These are phyloP conservation scores for Plicaturopsis crispa DNA, from an alignment of 768 basidiomycete species.

Conservation along the genomic window DNA sequence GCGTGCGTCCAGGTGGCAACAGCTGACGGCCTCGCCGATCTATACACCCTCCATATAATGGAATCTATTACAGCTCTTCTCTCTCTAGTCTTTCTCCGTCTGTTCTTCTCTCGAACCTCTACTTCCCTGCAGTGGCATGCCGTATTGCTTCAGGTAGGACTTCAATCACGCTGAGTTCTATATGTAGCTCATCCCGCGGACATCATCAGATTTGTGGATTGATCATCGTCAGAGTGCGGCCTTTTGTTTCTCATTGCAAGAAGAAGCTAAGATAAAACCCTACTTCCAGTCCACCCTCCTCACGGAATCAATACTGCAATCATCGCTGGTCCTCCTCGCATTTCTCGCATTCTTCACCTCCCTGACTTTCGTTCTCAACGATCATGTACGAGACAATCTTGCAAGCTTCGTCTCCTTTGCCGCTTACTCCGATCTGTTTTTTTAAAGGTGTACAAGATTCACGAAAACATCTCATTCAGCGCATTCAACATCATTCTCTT, in stretches of 20 bases:
- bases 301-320: slow-evolving; percentile 2
- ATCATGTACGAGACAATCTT: slow-evolving; percentile 12
- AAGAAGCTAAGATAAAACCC: slow-evolving; percentile 4
- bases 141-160: slow-evolving; percentile 24
- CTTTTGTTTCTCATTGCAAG: slow-evolving; percentile 4
- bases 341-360: slow-evolving; percentile 15
- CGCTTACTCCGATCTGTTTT: too few species aligned
- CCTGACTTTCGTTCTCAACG: slow-evolving; percentile 13
- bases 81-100: slow-evolving; percentile 12
- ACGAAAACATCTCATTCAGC: slow-evolving; percentile 11
- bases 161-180: slow-evolving; percentile 4
- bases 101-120: slow-evolving; percentile 13
- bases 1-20: neutral
- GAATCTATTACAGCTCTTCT: slow-evolving; percentile 15
- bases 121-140: slow-evolving; percentile 21
- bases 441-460: slow-evolving; percentile 19
- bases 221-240: slow-evolving; percentile 16
- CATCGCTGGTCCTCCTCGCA: slow-evolving; percentile 10
- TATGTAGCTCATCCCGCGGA: neutral
- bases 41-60: slow-evolving; percentile 15
- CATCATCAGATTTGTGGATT: slow-evolving; percentile 22
- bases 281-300: slow-evolving; percentile 15
- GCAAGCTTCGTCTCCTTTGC: neutral
- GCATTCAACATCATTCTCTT: slow-evolving; percentile 18
- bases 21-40: slow-evolving; percentile 10